Evolutionary conservation across 768 basidiomycete species (phyloP), one percentile per base, ranked within the genome.

Genomic region (Strobilomyces confusus): DNA sequence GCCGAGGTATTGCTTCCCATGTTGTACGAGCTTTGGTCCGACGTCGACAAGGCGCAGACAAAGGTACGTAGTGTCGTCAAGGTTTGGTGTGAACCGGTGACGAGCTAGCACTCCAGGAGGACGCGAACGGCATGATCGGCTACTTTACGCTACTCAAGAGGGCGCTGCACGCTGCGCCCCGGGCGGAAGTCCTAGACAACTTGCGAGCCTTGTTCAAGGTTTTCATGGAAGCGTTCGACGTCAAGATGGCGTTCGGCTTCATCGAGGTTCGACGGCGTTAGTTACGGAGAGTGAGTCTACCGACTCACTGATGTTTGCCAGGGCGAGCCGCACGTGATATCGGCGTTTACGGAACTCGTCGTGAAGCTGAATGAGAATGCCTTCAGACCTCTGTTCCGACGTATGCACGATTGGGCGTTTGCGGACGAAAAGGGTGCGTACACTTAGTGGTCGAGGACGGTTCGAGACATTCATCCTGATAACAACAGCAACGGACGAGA

Each of bases 341-440:
- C 78, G 2, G 86, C 94, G 0, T 98, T 97, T 78, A 77, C 86
- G 12, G 91, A 95, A 68, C 74, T 98, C 9, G 89, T 94, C 12
- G 82, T 92, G 49, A 98, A 98, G 70, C 76, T 99, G 49, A 97
- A 95, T 63, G 97, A 98, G 61, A 82, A 83, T 0, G 80, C 87
- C 0, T 98, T 99, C 83, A 81, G 84, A 57, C 94, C 95, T 1
- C 73, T 98, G 15, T 95, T 98, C 80, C 84, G 93, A 50, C 84
- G 86, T 49, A 69, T 95, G 52, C 93, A 91, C 63, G 97, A 99
- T 66, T 99, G 97, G 97, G 93, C 93, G 0, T 94, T 94, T 62
- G 79, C 77, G 1, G 74, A 75, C 52, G 79, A 78, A 26, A 63
- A 64, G 23, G 70, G 83, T 84, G 62, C 30, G 76, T 69, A 4